A percentile compares a stretch with the other conserved stretches of the same genome.
These are phyloP conservation scores for Gilbertella persicaria DNA, from an alignment of 371 early-diverging fungal genomes.

Conservation along the genomic window DNA sequence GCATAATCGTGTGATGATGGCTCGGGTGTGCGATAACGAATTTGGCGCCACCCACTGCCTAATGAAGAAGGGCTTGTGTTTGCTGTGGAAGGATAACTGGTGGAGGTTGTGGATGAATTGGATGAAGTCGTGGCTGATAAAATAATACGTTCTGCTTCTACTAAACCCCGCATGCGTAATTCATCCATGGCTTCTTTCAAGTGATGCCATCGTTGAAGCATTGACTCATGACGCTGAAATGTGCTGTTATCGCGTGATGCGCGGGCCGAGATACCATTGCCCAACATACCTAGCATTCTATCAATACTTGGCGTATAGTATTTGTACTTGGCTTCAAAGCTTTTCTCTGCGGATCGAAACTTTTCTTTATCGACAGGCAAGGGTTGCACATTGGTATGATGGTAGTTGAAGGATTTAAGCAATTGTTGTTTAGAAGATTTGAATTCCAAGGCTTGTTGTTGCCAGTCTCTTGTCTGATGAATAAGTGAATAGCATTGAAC, in stretches of 20 bases:
- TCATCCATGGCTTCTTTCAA: conserved; percentile 55
- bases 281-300: conserved; percentile 60
- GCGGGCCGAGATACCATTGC: conserved; percentile 57
- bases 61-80: neutral
- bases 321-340: conserved; percentile 66
- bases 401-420: conserved; percentile 25
- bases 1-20: conserved; percentile 13
- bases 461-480: conserved; percentile 49
- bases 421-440: neutral
- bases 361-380: conserved; percentile 49
- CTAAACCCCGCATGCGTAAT: conserved; percentile 44
- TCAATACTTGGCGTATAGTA: conserved; percentile 63
- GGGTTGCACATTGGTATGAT: conserved; percentile 8
- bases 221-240: conserved; percentile 46
- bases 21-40: conserved; percentile 38
- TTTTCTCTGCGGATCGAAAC: conserved; percentile 53
- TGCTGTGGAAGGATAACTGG: conserved; percentile 2
- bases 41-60: conserved; percentile 27
- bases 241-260: conserved; percentile 51
- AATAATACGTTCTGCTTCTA: conserved; percentile 46
- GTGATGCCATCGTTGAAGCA: conserved; percentile 55
- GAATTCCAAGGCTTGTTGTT: conserved; percentile 1
- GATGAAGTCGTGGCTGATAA: conserved; percentile 2
- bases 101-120: conserved; percentile 1
- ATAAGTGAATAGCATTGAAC: conserved; percentile 55